Conservation (phyloP, 768 basidiomycete species). For the Mycena belliarum region DNA sequence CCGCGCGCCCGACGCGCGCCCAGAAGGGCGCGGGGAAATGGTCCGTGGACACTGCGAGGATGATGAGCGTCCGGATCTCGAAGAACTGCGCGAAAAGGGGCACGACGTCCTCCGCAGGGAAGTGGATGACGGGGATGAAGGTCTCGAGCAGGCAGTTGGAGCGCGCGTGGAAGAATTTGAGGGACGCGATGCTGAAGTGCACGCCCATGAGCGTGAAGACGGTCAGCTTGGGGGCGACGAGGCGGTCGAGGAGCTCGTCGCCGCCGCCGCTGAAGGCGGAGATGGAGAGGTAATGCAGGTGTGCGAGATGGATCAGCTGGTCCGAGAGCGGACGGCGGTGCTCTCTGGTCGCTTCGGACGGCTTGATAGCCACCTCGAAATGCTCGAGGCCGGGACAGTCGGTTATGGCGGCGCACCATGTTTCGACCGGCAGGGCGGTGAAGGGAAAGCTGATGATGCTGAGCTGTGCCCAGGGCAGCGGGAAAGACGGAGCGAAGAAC, state of each 20-base stretch:
- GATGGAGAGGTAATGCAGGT: neutral
- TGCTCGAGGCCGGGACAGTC: neutral
- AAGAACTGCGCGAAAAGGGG: neutral
- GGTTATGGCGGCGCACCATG: neutral
- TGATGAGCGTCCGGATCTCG: neutral
- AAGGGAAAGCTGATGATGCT: neutral
- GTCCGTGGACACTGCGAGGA: neutral
- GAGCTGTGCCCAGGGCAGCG: slow-evolving; percentile 6
- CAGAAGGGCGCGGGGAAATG: slow-evolving; percentile 10
- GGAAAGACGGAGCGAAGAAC: slow-evolving; percentile 1
- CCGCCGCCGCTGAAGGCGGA: slow-evolving; percentile 2
- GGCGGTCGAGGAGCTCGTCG: neutral
- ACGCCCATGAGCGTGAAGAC: neutral
- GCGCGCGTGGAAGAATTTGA: neutral
- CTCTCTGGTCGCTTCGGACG: neutral
- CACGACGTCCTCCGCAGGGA: neutral
- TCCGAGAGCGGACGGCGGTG: neutral
- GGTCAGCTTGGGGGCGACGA: neutral
- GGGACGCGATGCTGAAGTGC: neutral
- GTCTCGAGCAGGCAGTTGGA: slow-evolving; percentile 1
- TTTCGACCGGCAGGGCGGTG: neutral
- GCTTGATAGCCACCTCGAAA: neutral
- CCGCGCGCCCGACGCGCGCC: slow-evolving; percentile 3
- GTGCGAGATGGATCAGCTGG: neutral
- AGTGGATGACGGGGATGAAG: neutral